These are phyloP conservation scores for Pseudisothecium myosuroides DNA, from an alignment of 225 moss, liverwort and hornwort genomes.

Conservation along the genomic window DNA sequence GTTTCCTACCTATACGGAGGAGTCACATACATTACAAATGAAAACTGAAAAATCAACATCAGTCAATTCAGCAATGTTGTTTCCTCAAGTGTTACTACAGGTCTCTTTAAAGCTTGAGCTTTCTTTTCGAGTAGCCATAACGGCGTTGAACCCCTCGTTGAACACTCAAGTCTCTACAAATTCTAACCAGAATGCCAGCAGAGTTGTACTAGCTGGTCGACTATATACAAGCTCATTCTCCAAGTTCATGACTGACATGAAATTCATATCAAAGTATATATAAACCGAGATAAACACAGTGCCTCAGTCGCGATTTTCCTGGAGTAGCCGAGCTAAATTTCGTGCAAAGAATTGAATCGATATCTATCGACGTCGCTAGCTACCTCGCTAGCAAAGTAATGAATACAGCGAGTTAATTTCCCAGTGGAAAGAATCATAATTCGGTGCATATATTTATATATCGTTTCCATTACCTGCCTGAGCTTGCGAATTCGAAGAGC, in stretches of 20 bases:
- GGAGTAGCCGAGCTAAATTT: background rate
- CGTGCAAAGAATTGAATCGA: background rate
- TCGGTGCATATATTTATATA: background rate
- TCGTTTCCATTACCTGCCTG: conserved; percentile 25
- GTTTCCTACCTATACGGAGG: background rate
- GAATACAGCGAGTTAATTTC: too few species aligned
- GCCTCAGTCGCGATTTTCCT: background rate
- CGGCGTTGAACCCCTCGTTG: background rate
- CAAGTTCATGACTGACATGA: background rate
- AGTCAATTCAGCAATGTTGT: background rate
- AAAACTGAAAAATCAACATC: background rate
- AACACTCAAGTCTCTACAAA: background rate
- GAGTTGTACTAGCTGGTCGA: background rate
- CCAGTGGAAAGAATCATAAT: background rate
- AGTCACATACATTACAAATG: background rate
- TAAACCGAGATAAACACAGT: background rate
- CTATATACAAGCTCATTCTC: too few species aligned
- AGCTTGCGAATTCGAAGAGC: conserved; percentile 42
- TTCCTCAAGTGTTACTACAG: background rate
- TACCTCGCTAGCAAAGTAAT: too few species aligned
- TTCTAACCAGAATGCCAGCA: background rate
- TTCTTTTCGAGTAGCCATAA: background rate
- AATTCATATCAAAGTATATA: background rate
- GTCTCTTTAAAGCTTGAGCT: background rate
- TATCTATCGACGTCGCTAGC: background rate